Percentiles rank a stretch among this genome's conserved stretches.
Conservation (phyloP, 169 alveolate genomes). For the Cryptosporidium parvum region DNA sequence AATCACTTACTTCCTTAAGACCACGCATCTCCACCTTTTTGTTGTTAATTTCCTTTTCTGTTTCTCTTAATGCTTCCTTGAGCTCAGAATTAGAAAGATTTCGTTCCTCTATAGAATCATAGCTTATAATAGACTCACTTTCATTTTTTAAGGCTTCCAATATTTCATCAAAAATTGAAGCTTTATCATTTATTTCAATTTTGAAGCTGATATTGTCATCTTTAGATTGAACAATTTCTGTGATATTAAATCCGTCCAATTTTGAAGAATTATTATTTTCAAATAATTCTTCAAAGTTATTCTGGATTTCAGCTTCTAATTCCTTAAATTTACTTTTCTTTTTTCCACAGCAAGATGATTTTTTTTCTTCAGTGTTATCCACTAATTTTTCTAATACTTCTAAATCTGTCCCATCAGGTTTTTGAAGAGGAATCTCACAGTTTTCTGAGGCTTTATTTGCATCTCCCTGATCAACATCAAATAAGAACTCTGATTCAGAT, state of each 20-base stretch:
- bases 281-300: neutral
- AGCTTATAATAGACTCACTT: neutral
- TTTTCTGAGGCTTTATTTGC: neutral
- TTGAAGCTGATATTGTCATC: constrained; percentile 4
- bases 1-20: neutral
- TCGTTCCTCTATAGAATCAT: neutral
- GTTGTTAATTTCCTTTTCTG: constrained; percentile 7
- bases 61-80: constrained; percentile 13
- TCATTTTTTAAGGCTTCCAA: constrained; percentile 3
- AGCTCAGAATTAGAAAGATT: constrained; percentile 16
- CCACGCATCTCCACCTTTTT: constrained; percentile 3
- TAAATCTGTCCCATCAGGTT: neutral
- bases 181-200: neutral
- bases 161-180: constrained; percentile 20
- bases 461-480: neutral
- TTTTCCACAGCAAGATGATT: constrained; percentile 2
- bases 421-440: neutral
- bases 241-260: neutral
- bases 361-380: neutral
- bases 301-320: neutral
- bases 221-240: constrained; percentile 5
- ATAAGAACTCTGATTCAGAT: neutral
- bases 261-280: neutral
- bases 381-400: neutral
- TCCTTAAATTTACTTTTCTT: neutral